Conservation (phyloP, 177 flowering plant genomes). For the Vitis hybrid region DNA sequence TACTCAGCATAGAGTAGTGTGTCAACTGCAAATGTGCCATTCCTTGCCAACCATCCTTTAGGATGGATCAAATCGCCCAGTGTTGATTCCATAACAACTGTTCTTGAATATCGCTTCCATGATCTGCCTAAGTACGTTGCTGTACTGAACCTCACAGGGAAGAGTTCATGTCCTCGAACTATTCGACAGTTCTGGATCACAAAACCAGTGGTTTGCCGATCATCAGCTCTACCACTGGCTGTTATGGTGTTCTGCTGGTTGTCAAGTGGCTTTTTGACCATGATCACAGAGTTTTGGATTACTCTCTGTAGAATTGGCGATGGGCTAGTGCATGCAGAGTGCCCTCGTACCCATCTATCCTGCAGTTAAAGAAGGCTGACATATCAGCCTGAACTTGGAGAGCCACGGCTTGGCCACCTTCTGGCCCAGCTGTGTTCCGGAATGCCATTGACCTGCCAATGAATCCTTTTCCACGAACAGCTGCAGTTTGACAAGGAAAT, state of each 20-base stretch:
- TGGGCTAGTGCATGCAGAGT: conserved; percentile 42
- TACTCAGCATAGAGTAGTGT: conserved; percentile 42
- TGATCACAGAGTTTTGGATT: conserved; percentile 42
- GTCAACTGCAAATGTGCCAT: conserved; percentile 32
- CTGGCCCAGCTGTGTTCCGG: conserved; percentile 52
- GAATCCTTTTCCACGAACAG: conserved; percentile 42
- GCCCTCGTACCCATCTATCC: conserved; percentile 57
- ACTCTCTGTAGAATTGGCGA: conserved; percentile 50
- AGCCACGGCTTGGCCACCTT: conserved; percentile 56
- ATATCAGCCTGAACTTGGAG: conserved; percentile 36
- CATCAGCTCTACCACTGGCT: conserved; percentile 37
- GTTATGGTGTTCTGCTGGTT: conserved; percentile 45
- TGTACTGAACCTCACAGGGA: conserved; percentile 27
- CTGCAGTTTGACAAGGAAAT: conserved; percentile 20
- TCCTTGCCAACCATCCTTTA: conserved; percentile 47
- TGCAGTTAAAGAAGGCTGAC: conserved; percentile 47
- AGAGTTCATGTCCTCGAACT: conserved; percentile 37
- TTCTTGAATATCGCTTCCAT: conserved; percentile 22
- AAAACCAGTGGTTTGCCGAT: conserved; percentile 29
- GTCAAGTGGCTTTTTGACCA: conserved; percentile 33
- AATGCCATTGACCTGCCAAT: conserved; percentile 39
- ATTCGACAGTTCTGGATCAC: conserved; percentile 54
- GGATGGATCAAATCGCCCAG: conserved; percentile 48
- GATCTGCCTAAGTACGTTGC: conserved; percentile 40
- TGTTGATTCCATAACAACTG: conserved; percentile 39